A percentile compares a stretch with the other conserved stretches of the same genome.
phyloP scores from a whole-genome alignment of 1,139 yeast species.

The Candida sp. region DNA sequence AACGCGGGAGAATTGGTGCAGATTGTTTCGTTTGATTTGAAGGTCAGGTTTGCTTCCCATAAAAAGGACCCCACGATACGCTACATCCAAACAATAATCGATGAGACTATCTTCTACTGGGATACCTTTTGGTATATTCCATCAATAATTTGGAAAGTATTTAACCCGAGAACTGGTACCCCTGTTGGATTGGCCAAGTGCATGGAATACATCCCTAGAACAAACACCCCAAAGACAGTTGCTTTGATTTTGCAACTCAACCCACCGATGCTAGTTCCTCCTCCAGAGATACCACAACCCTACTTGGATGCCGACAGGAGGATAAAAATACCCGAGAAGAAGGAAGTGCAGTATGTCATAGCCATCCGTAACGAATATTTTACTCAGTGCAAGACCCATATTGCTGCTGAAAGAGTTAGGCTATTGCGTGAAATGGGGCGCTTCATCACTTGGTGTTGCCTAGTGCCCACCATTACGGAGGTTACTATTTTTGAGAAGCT shows the following conservation, averaged over 20 bases:
- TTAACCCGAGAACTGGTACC: conserved; percentile 10
- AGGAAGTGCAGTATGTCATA: conserved; percentile 30
- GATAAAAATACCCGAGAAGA: conserved; percentile 37
- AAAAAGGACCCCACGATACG: conserved; percentile 1
- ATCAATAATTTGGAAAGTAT: conserved; percentile 9
- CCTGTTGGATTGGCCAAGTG: conserved; percentile 17
- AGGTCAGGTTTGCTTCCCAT: conserved; percentile 4
- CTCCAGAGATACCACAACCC: conserved; percentile 47
- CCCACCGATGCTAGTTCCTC: conserved; percentile 20
- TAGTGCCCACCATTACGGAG: conserved; percentile 20
- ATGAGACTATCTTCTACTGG: conserved; percentile 10
- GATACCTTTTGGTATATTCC: conserved; percentile 8
- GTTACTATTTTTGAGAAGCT: conserved; percentile 26
- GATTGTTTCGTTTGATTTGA: conserved; percentile 15
- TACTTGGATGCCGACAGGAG: conserved; percentile 42
- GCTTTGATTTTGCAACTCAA: conserved; percentile 21
- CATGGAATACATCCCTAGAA: conserved; percentile 16
- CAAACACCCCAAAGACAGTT: conserved; percentile 21
- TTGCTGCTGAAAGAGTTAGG: conserved; percentile 44
- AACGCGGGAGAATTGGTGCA: conserved; percentile 12
- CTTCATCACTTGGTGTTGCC: conserved; percentile 40
- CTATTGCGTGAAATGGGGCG: conserved; percentile 39
- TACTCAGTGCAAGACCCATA: conserved; percentile 37
- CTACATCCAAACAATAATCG: conserved; percentile 3
- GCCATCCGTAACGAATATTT: conserved; percentile 40